phyloP scores from a whole-genome alignment of 1,284 basidiomycete genomes.

The Cryptococcus wingfieldii region DNA sequence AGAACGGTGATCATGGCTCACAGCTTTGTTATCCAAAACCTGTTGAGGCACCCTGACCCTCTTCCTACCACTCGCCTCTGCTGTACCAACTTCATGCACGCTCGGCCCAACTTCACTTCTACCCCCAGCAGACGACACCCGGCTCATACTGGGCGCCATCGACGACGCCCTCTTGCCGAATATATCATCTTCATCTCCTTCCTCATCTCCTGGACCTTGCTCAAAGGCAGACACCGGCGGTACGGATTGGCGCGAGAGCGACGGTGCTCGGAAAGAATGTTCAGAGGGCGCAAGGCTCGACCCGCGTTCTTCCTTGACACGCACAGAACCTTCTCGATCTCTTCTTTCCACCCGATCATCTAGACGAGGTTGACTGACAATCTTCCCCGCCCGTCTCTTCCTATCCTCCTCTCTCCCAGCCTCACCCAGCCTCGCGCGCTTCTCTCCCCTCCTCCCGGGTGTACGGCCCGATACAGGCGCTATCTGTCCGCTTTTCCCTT shows the following conservation, averaged over 20 bases:
- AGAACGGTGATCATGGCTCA: constrained; percentile 12
- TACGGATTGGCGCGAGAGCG: not conserved
- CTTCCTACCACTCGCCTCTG: constrained; percentile 8
- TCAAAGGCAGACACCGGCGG: not conserved
- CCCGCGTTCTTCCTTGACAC: not conserved
- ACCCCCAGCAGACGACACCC: constrained; percentile 3
- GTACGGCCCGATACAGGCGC: constrained; percentile 28
- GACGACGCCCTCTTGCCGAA: constrained; percentile 31
- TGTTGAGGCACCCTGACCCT: constrained; percentile 30
- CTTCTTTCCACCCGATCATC: not conserved
- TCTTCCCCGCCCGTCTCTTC: constrained; percentile 26
- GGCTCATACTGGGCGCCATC: constrained; percentile 3
- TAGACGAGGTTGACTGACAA: constrained; percentile 15
- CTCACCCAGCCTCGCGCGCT: constrained; percentile 20
- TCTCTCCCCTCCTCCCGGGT: constrained; percentile 41
- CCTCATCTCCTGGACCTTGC: not conserved
- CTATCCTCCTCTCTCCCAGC: constrained; percentile 16
- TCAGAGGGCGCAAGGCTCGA: not conserved
- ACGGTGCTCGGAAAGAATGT: not conserved
- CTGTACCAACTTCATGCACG: not conserved
- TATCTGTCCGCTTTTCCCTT: too few relatives aligned
- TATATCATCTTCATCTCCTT: constrained; percentile 35
- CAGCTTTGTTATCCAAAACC: constrained; percentile 41
- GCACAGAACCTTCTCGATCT: not conserved
- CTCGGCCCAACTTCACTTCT: not conserved